These are phyloP conservation scores for Haplographium delicatum DNA, from an alignment of 495 filamentous ascomycete species.

Conservation along the genomic window DNA sequence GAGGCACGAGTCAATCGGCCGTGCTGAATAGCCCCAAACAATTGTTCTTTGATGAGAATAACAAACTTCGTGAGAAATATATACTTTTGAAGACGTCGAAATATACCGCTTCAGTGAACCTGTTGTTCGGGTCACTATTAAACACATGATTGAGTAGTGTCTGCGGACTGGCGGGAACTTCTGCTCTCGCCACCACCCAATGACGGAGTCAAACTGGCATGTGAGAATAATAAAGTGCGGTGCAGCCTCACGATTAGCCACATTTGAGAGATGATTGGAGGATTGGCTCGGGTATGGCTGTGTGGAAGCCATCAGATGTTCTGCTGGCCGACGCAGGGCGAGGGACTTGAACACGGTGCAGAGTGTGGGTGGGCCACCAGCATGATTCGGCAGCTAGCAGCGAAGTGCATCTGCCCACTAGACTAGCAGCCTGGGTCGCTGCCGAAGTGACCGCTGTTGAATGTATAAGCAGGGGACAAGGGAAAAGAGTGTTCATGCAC, in stretches of 20 bases:
- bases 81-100: slow-evolving; percentile 13
- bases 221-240: slow-evolving; percentile 11
- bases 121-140: slow-evolving; percentile 5
- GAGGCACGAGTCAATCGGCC: slow-evolving; percentile 8
- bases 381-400: slow-evolving; percentile 1
- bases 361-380: background rate
- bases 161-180: slow-evolving; percentile 6
- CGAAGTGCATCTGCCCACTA: no score
- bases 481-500: no score
- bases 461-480: no score
- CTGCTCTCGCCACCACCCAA: slow-evolving; percentile 6
- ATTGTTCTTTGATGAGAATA: background rate
- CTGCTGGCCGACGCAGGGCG: background rate
- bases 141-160: slow-evolving; percentile 17
- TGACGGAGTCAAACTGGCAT: slow-evolving; percentile 3
- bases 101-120: slow-evolving; percentile 7
- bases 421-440: no score
- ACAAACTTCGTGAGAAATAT: slow-evolving; percentile 1
- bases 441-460: no score
- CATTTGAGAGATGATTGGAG: slow-evolving; percentile 4
- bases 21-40: background rate
- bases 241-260: slow-evolving; percentile 9
- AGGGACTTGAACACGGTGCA: background rate
- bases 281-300: slow-evolving; percentile 2
- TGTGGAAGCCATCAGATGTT: background rate